phyloP scores from a whole-genome alignment of 2,329 filamentous ascomycete species.

The Cadophora sp. region DNA sequence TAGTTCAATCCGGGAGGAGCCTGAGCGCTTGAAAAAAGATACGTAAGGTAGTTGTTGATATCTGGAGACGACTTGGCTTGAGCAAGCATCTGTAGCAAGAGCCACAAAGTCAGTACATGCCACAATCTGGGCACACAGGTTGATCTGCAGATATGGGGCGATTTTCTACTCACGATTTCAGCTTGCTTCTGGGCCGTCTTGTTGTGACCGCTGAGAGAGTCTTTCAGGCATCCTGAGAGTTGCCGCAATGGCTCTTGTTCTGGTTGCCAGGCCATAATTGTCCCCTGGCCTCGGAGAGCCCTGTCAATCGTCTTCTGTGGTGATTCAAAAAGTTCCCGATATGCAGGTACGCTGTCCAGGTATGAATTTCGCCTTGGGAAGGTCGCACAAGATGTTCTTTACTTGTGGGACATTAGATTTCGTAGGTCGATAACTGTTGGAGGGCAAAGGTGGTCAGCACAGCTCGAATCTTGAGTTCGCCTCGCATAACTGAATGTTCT shows the following conservation, averaged over 20 bases:
- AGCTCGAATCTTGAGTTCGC: background rate
- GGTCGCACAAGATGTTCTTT: constrained; percentile 41
- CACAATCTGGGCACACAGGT: constrained; percentile 1
- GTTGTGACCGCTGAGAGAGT: constrained; percentile 88
- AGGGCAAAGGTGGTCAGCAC: constrained; percentile 21
- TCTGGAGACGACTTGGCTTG: constrained; percentile 89
- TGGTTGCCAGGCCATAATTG: constrained; percentile 89
- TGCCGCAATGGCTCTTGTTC: constrained; percentile 86
- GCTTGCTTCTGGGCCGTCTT: constrained; percentile 85
- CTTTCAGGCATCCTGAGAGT: constrained; percentile 86
- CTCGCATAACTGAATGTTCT: background rate
- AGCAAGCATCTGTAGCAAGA: constrained; percentile 79
- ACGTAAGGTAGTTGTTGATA: constrained; percentile 96
- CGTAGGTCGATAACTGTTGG: constrained; percentile 39
- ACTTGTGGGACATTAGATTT: constrained; percentile 43
- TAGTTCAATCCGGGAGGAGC: constrained; percentile 66
- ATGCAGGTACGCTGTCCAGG: constrained; percentile 41
- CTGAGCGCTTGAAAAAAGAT: constrained; percentile 78
- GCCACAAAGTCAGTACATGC: constrained; percentile 17
- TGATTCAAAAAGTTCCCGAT: constrained; percentile 35
- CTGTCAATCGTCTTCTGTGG: constrained; percentile 30
- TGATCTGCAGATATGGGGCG: background rate
- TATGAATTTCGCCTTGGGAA: constrained; percentile 31
- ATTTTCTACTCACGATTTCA: constrained; percentile 70
- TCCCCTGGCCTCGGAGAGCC: constrained; percentile 32